Evolutionary conservation across 164 flowering plant species (phyloP).

Genomic region (Kingdonia uniflora): DNA sequence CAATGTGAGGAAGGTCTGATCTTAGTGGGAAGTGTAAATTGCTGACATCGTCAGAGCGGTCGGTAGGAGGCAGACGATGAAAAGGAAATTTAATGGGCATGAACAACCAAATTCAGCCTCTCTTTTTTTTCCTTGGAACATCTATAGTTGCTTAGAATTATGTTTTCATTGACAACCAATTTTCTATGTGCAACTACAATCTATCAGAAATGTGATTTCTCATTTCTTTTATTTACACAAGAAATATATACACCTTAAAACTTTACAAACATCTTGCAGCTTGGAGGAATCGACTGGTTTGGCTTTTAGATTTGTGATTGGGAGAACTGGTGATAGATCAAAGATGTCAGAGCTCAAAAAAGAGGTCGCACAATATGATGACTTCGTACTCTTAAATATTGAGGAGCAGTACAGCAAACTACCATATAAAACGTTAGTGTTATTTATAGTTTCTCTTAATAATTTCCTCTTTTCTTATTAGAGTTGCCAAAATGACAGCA

Average conservation of each 20-base stretch:
- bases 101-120: too few species aligned
- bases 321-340: constrained; percentile 50
- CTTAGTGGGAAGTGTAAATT: too few species aligned
- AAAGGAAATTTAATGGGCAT: too few species aligned
- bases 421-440: constrained; percentile 91
- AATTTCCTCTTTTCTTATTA: neutral
- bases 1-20: too few species aligned
- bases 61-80: too few species aligned
- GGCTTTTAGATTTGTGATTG: constrained; percentile 88
- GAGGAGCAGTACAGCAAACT: constrained; percentile 89
- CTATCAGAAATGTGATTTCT: neutral
- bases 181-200: neutral
- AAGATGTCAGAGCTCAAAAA: constrained; percentile 76
- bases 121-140: too few species aligned
- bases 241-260: too few species aligned
- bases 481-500: neutral
- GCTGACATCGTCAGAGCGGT: too few species aligned
- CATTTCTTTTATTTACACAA: too few species aligned
- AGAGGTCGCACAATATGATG: constrained; percentile 78
- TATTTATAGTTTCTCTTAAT: neutral
- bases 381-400: constrained; percentile 79
- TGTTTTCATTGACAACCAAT: too few species aligned
- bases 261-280: constrained; percentile 32
- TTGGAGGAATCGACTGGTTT: constrained; percentile 95
- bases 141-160: too few species aligned